Base-by-base conservation (phyloP, 306 rosid genomes). In the Benincasa hispida region DNA sequence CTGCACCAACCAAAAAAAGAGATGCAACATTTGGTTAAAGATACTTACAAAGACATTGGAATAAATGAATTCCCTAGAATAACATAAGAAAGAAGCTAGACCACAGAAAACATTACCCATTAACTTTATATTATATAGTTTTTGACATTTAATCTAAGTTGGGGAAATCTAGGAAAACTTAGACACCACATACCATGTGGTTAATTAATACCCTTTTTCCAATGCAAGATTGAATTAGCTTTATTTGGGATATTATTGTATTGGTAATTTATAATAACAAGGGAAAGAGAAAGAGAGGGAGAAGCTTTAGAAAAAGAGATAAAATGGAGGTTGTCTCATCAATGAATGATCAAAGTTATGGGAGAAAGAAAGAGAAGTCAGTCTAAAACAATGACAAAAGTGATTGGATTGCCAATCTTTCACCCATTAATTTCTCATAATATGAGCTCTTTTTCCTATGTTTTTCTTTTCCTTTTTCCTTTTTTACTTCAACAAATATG, bases 131-230 rank as follows among this genome's bases (percentile, higher is more conserved):
- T 19, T 32, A 17, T 18, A 66, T 66, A 37, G 73, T 45, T 37
- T 66, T 61, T 22, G 1, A 4, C 10, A 37, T 66, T 66, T 37
- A 37, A 37, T 37, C 5, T 37, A 35, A 17, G 47, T 67, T 37
- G 32, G 39, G 74, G 74, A 67, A n/a, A 67, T 67, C 74, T 21
- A 67, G 50, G 72, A n/a, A 65, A n/a, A n/a, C 5, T 37, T 65
- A 18, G 28, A 3, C 18, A 35, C 32, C 53, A 39, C 30, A 34
- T 65, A 35, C 72, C 48, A 63, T 65, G 72, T 62, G 28, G 3
- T 37, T 37, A 37, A 66, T 34, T 35, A 39, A 67, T 21, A n/a
- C 74, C 53, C 74, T 39, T 41, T 67, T 67, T 41, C 54, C 74
- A 67, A 67, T 37, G 50, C 73, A 34, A n/a, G 4, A 39, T 39